These are phyloP conservation scores for Isabelozyma rhagii DNA, from an alignment of 805 yeast species.

Conservation along the genomic window DNA sequence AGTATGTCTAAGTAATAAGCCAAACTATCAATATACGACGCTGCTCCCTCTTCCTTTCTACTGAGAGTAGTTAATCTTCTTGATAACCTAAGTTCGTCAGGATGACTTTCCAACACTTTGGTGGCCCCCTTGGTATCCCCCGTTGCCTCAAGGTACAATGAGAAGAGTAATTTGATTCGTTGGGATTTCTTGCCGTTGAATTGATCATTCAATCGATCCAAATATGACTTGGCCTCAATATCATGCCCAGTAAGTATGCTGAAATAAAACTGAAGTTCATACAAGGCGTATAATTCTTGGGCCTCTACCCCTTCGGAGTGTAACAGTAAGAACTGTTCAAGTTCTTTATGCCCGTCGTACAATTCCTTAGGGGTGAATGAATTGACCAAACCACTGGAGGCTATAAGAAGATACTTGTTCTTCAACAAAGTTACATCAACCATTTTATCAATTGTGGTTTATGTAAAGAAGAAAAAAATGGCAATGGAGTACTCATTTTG, in stretches of 20 bases:
- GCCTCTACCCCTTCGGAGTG: conserved; percentile 34
- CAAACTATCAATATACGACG: conserved; percentile 54
- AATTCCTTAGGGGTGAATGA: conserved; percentile 46
- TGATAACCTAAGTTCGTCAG: conserved; percentile 35
- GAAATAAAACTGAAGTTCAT: conserved; percentile 72
- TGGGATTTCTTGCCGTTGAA: conserved; percentile 53
- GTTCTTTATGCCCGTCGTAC: conserved; percentile 35
- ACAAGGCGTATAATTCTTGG: conserved; percentile 50
- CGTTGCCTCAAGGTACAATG: conserved; percentile 56
- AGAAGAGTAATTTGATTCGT: conserved; percentile 52
- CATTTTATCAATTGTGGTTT: conserved; percentile 1
- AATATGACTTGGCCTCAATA: conserved; percentile 62
- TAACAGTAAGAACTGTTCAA: conserved; percentile 30
- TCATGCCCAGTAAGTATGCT: conserved; percentile 61
- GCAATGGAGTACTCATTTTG: background rate
- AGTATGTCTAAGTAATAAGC: conserved; percentile 53
- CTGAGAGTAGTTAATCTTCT: conserved; percentile 36
- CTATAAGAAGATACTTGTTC: conserved; percentile 49
- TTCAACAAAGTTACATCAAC: conserved; percentile 18
- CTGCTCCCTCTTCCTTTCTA: conserved; percentile 16
- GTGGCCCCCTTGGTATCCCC: conserved; percentile 32
- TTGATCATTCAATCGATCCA: conserved; percentile 65
- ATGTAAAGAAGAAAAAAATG: background rate
- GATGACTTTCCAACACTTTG: conserved; percentile 21
- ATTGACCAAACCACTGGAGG: conserved; percentile 49